These are phyloP conservation scores for Boletus pseudopeckii DNA, from an alignment of 768 basidiomycete genomes.

Conservation along the genomic window DNA sequence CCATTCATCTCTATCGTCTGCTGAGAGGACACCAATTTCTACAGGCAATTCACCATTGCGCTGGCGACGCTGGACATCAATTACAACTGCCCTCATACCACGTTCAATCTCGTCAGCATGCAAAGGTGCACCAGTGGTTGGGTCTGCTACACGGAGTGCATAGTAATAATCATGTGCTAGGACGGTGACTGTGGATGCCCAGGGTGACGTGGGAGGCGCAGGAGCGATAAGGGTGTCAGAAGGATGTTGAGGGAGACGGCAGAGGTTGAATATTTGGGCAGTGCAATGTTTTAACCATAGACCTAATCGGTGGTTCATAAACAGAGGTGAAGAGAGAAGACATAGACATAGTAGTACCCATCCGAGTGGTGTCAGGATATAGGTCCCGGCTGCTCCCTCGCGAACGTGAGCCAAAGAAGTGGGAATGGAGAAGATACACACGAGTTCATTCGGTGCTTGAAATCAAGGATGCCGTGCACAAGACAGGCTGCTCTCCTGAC, in stretches of 20 bases:
- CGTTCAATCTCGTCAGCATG: conserved; percentile 42
- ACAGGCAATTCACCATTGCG: conserved; percentile 53
- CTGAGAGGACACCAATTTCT: conserved; percentile 68
- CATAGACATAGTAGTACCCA: conserved; percentile 42
- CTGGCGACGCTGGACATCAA: conserved; percentile 56
- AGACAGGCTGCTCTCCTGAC: conserved; percentile 83
- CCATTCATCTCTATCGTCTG: conserved; percentile 83
- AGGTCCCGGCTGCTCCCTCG: conserved; percentile 54
- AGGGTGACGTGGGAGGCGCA: conserved; percentile 36
- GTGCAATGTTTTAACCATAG: conserved; percentile 62
- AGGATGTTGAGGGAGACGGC: conserved; percentile 63
- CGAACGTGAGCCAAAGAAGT: conserved; percentile 4
- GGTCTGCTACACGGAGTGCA: conserved; percentile 57
- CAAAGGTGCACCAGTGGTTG: conserved; percentile 29
- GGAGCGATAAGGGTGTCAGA: conserved; percentile 61
- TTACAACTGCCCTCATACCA: conserved; percentile 41
- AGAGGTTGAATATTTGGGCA: conserved; percentile 69
- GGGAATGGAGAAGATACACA: conserved; percentile 34
- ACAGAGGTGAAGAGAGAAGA: not conserved
- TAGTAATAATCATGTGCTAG: conserved; percentile 80
- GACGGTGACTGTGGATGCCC: conserved; percentile 56
- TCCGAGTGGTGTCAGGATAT: conserved; percentile 66
- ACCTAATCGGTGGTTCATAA: conserved; percentile 31
- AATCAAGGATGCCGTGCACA: conserved; percentile 64
- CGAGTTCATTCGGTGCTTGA: conserved; percentile 64